phyloP scores from a whole-genome alignment of 2,329 filamentous ascomycete genomes.

The Pseudogymnoascus sp. region DNA sequence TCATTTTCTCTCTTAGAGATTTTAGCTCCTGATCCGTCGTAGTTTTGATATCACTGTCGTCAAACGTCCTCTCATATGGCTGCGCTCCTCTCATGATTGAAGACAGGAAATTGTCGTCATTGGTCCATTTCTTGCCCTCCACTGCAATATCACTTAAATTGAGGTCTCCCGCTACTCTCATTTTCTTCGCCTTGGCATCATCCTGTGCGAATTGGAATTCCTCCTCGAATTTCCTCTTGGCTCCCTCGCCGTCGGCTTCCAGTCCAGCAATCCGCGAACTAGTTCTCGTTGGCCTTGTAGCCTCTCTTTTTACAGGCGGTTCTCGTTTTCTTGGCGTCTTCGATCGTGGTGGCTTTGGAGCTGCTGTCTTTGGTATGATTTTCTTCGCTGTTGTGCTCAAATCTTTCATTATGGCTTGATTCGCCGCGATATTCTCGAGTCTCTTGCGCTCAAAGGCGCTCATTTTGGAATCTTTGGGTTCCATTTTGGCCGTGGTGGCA shows the following conservation, averaged over 20 bases:
- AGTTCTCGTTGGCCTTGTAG: conserved; percentile 43
- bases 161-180: conserved; percentile 59
- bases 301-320: conserved; percentile 41
- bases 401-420: conserved; percentile 73
- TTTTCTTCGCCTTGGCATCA: conserved; percentile 51
- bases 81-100: conserved; percentile 61
- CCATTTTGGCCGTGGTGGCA: conserved; percentile 37
- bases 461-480: conserved; percentile 43
- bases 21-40: conserved; percentile 71
- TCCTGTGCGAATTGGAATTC: conserved; percentile 49
- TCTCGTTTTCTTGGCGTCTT: conserved; percentile 27
- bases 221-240: conserved; percentile 61
- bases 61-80: conserved; percentile 78
- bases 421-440: conserved; percentile 78
- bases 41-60: conserved; percentile 70
- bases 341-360: conserved; percentile 39
- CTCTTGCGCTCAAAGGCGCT: conserved; percentile 83
- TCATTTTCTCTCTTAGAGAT: conserved; percentile 68
- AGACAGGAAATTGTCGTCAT: conserved; percentile 56
- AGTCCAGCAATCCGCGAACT: conserved; percentile 52
- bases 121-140: conserved; percentile 69
- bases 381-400: conserved; percentile 64
- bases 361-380: conserved; percentile 48
- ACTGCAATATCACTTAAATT: conserved; percentile 71
- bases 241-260: conserved; percentile 48